Evolutionary conservation across 2,329 filamentous ascomycete species (phyloP), one percentile per base, ranked within the genome.

Genomic region (Talaromyces sp.): DNA sequence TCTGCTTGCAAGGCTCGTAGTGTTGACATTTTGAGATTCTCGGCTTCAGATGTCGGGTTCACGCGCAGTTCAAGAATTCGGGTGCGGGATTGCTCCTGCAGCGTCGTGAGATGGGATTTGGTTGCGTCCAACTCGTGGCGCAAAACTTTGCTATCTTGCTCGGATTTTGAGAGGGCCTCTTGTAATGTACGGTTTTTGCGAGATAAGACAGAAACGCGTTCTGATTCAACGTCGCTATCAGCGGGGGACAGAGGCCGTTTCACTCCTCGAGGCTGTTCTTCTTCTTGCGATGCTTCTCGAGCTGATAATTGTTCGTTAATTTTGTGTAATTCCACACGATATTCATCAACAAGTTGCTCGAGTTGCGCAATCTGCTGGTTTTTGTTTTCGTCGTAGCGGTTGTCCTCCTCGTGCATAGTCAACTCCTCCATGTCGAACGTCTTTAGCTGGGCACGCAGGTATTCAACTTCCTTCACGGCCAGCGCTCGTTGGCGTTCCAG

Each of bases 391-490:
- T 99, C 91, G 59, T 90, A 88, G 51, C 73, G 75, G 36, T 85
- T 87, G 36, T 92, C 90, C 0, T 91, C 86, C 60, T 70, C 69
- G 53, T 93, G 87, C 78, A 97, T 90, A 0, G 93, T 93, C 58
- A 87, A 85, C 69, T 98, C 93, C 74, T 99, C 95, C 0, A 86
- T 85, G 69, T 98, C 91, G 63, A 96, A 89, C 0, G 90, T 89
- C 76, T 93, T 93, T 59, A 98, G 83, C 74, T 99, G 95, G 0
- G 92, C 93, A 25, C 95, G 90, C 7, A 99, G 83, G 72, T 96
- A 96, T 67, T 97, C 93, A 0, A 95, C 91, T 73, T 99, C 96
- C 71, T 97, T 97, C 27, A 92, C 83, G 0, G 93, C 92, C 8
- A 99, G 83, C 0, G 84, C 85, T 62, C 91, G 90, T 72, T 98